Percentiles rank a stretch among this genome's conserved stretches.
These are phyloP conservation scores for Coniophora puteana DNA, from an alignment of 1,284 basidiomycete genomes.

Conservation along the genomic window DNA sequence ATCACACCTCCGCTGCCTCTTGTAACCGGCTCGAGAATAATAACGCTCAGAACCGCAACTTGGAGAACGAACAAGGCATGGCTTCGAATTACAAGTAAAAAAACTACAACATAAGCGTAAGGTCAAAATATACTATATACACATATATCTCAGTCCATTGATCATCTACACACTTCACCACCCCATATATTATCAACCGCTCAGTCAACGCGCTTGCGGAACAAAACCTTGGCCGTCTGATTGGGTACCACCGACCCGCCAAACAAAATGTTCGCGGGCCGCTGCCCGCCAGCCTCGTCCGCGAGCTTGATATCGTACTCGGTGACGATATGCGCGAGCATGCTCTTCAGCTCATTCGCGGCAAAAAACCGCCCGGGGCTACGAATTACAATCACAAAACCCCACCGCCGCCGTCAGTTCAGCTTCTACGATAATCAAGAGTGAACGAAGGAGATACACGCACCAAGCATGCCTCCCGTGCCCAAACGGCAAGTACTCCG, in stretches of 20 bases:
- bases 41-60: too few species aligned
- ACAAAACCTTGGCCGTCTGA: slow-evolving; percentile 13
- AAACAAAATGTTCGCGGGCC: not conserved
- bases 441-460: not conserved
- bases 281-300: slow-evolving; percentile 19
- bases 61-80: too few species aligned
- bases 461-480: slow-evolving; percentile 18
- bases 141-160: too few species aligned
- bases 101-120: too few species aligned
- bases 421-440: not conserved
- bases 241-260: not conserved
- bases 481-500: slow-evolving; percentile 17
- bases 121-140: too few species aligned
- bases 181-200: too few species aligned
- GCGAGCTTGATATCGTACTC: slow-evolving; percentile 28
- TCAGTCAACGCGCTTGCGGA: slow-evolving; percentile 16
- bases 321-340: slow-evolving; percentile 26
- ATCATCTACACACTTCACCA: too few species aligned
- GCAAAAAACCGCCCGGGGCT: slow-evolving; percentile 32
- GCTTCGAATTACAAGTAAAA: too few species aligned
- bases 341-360: slow-evolving; percentile 23
- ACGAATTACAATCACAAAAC: not conserved
- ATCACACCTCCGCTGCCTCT: too few species aligned
- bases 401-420: not conserved
- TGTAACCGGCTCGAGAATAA: too few species aligned